A percentile compares a stretch with the other conserved stretches of the same genome.
phyloP scores from a whole-genome alignment of 108 stramenopile species.

The Mediolabrus comicus region DNA sequence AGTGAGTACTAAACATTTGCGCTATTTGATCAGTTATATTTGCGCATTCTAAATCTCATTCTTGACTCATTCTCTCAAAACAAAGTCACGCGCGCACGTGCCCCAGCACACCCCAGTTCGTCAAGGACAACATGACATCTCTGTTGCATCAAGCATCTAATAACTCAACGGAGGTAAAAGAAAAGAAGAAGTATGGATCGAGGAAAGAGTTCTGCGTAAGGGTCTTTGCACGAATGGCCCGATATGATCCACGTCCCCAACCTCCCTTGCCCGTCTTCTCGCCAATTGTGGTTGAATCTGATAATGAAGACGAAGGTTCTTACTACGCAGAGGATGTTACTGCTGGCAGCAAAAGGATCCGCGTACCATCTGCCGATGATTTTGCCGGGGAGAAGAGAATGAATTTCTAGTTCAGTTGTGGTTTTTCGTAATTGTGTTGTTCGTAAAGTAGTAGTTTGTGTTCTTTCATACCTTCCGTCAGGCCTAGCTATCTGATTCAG shows the following conservation, averaged over 20 bases:
- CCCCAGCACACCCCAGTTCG: not conserved
- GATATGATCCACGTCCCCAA: not conserved
- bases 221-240: not conserved
- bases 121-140: not conserved
- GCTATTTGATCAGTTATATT: too few species aligned
- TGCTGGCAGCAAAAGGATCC: not conserved
- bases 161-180: not conserved
- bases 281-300: not conserved
- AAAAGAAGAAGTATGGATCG: not conserved
- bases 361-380: not conserved
- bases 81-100: not conserved
- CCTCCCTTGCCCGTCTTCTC: not conserved
- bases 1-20: too few species aligned
- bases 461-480: too few species aligned
- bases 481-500: too few species aligned
- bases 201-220: not conserved
- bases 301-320: not conserved
- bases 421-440: not conserved
- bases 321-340: not conserved
- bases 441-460: too few species aligned
- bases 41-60: too few species aligned
- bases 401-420: not conserved
- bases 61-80: too few species aligned
- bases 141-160: not conserved
- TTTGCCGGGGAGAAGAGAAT: not conserved